Percentiles rank a stretch among this genome's conserved stretches.
Conservation (phyloP, 331 rosid genomes). For the Pyracantha coccinea region DNA sequence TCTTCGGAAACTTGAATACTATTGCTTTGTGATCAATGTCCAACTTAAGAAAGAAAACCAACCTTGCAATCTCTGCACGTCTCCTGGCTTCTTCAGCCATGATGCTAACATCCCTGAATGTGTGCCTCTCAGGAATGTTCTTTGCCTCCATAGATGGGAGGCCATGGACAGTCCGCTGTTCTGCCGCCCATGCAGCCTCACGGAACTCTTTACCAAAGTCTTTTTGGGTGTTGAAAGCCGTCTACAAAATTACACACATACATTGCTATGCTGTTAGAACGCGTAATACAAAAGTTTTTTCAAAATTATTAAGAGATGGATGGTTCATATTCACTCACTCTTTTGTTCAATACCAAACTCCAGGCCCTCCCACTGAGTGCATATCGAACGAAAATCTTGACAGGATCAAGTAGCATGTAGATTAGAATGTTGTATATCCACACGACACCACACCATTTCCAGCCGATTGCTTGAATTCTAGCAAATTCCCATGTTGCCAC, state of each 20-base stretch:
- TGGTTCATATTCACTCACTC: not conserved
- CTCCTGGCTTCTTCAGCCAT: constrained; percentile 63
- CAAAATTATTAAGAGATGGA: not conserved
- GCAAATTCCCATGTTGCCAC: not conserved
- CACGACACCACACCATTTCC: not conserved
- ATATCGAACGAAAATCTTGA: constrained; percentile 11
- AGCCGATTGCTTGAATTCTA: not conserved
- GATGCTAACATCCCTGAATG: constrained; percentile 44
- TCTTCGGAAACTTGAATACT: not conserved
- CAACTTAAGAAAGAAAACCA: not conserved
- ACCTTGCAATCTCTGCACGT: constrained; percentile 67
- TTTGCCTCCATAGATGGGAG: constrained; percentile 34
- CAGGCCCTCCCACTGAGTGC: constrained; percentile 11
- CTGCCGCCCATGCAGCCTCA: constrained; percentile 64
- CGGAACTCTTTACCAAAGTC: constrained; percentile 59
- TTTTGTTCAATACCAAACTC: constrained; percentile 6
- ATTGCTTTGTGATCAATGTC: not conserved
- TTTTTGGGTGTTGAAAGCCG: constrained; percentile 52
- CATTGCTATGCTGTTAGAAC: not conserved
- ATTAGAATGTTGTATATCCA: constrained; percentile 9
- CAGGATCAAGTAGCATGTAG: constrained; percentile 9
- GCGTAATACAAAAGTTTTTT: not conserved
- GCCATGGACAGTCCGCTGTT: constrained; percentile 59
- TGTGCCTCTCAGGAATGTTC: constrained; percentile 27
- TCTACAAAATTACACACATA: constrained; percentile 20